Conservation (phyloP, 2,329 filamentous ascomycete species). For the Fusarium hostae region DNA sequence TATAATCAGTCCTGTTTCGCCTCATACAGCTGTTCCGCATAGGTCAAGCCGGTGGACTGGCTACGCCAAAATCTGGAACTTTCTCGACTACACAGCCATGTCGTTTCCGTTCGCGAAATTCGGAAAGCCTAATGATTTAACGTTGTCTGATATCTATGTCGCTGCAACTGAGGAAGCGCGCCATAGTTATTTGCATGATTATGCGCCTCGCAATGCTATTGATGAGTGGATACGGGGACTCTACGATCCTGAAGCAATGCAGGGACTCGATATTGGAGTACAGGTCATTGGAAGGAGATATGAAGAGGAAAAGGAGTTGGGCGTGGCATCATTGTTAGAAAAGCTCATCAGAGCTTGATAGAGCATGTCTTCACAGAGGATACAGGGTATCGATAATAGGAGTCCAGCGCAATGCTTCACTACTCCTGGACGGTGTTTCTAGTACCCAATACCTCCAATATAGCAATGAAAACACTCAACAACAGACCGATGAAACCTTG, state of each 20-base stretch:
- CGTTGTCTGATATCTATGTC: not conserved
- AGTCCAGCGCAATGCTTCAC: not conserved
- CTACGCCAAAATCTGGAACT: slow-evolving; percentile 1
- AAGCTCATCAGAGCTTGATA: not conserved
- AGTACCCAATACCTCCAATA: not conserved
- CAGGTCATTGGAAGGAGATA: not conserved
- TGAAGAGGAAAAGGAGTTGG: slow-evolving; percentile 2
- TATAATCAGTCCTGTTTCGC: not conserved
- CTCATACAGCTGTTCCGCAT: not conserved
- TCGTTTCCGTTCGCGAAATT: not conserved
- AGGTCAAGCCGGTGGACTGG: not conserved
- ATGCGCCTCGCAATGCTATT: not conserved
- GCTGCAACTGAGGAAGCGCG: not conserved
- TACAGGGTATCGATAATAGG: accelerated
- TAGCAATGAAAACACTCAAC: not conserved
- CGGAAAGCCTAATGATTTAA: accelerated
- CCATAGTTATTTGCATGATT: not conserved
- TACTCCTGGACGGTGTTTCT: accelerated
- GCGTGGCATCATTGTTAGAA: not conserved
- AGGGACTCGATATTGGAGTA: not conserved
- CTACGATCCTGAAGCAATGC: not conserved
- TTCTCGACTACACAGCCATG: not conserved
- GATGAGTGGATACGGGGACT: not conserved
- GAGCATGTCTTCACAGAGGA: accelerated
- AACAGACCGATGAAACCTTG: not conserved